These are phyloP conservation scores for Sporisorium iseilematis-ciliati DNA, from an alignment of 1,284 basidiomycete genomes.

Conservation along the genomic window DNA sequence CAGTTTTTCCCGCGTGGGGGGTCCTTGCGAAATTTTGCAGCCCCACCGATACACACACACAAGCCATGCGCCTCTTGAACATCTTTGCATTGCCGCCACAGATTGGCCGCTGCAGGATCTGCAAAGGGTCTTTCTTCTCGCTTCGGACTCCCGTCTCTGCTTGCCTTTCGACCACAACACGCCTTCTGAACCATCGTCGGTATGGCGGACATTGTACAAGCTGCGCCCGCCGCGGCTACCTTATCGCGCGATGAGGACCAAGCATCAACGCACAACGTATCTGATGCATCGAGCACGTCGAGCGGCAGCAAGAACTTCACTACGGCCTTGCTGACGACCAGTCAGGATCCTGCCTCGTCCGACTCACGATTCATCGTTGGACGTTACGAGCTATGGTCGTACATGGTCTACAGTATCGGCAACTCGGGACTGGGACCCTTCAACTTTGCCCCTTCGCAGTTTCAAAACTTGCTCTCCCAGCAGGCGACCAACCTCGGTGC, in stretches of 20 bases:
- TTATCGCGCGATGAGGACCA: not conserved
- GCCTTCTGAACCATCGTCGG: not conserved
- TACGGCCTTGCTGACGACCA: constrained; percentile 19
- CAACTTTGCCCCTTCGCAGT: constrained; percentile 81
- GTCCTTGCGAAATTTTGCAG: no score
- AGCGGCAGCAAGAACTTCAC: constrained; percentile 16
- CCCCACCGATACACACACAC: no score
- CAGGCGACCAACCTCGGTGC: constrained; percentile 74
- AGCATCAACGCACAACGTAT: not conserved
- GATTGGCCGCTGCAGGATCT: not conserved
- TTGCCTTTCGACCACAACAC: not conserved
- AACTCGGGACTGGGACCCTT: constrained; percentile 76
- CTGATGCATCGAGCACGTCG: constrained; percentile 10
- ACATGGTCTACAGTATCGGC: constrained; percentile 80
- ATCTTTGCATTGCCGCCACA: no score
- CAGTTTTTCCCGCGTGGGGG: no score
- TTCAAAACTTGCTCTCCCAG: constrained; percentile 78
- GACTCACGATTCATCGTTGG: constrained; percentile 24
- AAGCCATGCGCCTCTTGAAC: no score
- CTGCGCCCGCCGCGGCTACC: not conserved
- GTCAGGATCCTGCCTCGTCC: constrained; percentile 14
- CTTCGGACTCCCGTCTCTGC: not conserved
- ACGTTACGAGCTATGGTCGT: constrained; percentile 75
- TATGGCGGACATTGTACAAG: not conserved
- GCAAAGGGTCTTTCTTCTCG: no score